These are phyloP conservation scores for Ophiostoma perfectum DNA, from an alignment of 2,329 filamentous ascomycete genomes.

Conservation along the genomic window DNA sequence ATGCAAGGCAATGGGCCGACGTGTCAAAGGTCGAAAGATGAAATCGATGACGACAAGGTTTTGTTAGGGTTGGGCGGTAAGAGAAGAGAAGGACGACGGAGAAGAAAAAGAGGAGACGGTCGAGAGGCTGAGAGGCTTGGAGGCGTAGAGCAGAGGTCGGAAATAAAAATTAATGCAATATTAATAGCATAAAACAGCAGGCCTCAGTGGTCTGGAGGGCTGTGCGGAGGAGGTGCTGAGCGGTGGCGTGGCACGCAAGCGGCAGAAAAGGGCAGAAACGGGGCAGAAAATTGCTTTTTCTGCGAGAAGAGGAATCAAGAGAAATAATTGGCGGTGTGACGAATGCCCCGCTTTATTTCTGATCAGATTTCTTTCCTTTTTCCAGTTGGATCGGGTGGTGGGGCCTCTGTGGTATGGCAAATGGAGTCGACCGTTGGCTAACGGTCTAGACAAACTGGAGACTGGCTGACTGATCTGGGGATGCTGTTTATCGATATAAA, in stretches of 20 bases:
- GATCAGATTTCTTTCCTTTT: not conserved
- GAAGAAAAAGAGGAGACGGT: not conserved
- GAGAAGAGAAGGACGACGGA: not conserved
- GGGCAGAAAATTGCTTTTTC: not conserved
- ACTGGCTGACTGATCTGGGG: too few species aligned
- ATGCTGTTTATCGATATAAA: too few species aligned
- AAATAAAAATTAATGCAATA: not conserved
- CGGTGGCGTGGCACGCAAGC: not conserved
- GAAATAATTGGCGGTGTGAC: not conserved
- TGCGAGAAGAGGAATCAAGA: not conserved
- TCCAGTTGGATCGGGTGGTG: not conserved
- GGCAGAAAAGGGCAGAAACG: not conserved
- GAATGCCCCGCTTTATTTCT: not conserved
- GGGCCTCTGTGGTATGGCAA: not conserved
- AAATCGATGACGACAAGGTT: conserved; percentile 8
- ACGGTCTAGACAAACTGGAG: too few species aligned
- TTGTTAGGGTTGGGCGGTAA: not conserved
- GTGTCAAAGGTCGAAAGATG: not conserved
- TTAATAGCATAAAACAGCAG: not conserved
- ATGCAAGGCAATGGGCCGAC: not conserved
- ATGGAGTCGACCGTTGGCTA: too few species aligned
- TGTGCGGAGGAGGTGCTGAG: not conserved
- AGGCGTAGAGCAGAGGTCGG: too few species aligned
- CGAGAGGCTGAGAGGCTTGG: conserved; percentile 1
- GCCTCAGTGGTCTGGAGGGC: not conserved